Evolutionary conservation across 164 flowering plant genomes (phyloP), one percentile per base, ranked within the genome.

Genomic region (Euptelea pleiosperma): DNA sequence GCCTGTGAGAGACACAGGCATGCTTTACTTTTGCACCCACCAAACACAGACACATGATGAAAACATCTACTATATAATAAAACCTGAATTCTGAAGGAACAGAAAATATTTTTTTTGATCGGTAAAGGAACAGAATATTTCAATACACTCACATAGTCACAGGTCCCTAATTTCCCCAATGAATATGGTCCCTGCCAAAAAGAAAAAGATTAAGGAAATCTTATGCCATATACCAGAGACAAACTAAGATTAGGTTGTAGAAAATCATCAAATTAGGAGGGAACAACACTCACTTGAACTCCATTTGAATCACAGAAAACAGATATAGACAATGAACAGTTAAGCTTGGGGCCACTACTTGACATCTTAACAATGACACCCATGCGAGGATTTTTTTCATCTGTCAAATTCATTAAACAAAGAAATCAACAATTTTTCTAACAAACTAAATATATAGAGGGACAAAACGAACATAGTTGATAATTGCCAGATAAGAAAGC

Each of bases 241-340:
- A 29, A 30, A 41, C 16, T 41, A 16, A 30, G 19, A 29, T n/a
- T 34, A 25, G 24, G 35, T 3, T 18, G 55, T 3, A 14, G 39
- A 4, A 60, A 29, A 15, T 41, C 8, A 50, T 37, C 47, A 39
- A 22, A 47, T 2, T 36, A 10, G 1, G 58, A 42, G 55, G 25
- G 55, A 54, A 25, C 29, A 36, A n/a, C 6, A 36, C 77, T 67
- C 55, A 85, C 98, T 47, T 76, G 73, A 66, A 80, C 65, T 65
- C 74, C 77, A 42, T 69, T 75, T 42, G 71, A 30, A 67, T 85
- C 81, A 67, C 96, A 92, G 40, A 75, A 55, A 37, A 92, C 84
- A 52, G 93, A 73, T 3, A 87, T 91, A 61, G 89, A 70, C n/a
- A 89, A 79, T 29, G 96, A 92, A 67, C 96, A 92, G 56, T 75